These are phyloP conservation scores for Leccinum arenicola DNA, from an alignment of 768 basidiomycete genomes.

Conservation along the genomic window DNA sequence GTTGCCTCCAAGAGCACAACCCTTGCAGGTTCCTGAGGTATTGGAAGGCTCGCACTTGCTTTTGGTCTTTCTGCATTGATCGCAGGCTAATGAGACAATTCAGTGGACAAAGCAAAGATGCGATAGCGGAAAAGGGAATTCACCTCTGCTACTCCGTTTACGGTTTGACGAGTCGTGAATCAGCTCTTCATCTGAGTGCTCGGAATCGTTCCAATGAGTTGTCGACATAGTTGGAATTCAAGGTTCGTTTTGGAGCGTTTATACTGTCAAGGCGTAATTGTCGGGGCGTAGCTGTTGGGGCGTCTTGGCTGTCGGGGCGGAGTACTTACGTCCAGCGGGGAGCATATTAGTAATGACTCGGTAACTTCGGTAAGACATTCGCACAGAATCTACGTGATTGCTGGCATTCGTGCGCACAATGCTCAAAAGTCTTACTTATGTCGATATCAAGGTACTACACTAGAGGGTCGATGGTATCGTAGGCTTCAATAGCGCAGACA, in stretches of 20 bases:
- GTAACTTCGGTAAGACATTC: conserved; percentile 12
- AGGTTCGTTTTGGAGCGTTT: conserved; percentile 3
- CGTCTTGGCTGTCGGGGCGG: neutral
- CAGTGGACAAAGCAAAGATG: conserved; percentile 7
- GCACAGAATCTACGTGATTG: conserved; percentile 12
- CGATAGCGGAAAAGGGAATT: conserved; percentile 5
- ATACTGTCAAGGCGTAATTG: neutral
- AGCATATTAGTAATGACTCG: conserved; percentile 8
- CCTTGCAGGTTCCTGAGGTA: conserved; percentile 56
- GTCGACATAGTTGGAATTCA: conserved; percentile 26
- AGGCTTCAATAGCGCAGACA: neutral
- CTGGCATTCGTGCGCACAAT: neutral
- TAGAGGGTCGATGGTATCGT: neutral
- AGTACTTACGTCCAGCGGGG: no score
- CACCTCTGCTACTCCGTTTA: conserved; percentile 67
- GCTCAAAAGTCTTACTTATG: neutral
- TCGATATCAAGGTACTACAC: neutral
- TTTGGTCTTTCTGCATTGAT: conserved; percentile 86
- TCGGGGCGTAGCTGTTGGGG: no score
- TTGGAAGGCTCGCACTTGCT: conserved; percentile 73
- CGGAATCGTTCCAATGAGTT: conserved; percentile 53
- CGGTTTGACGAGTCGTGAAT: conserved; percentile 42
- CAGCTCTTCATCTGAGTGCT: conserved; percentile 57
- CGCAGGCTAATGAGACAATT: conserved; percentile 56
- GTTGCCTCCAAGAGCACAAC: conserved; percentile 55